A percentile compares a stretch with the other conserved stretches of the same genome.
Conservation (phyloP, 305 asterid species). For the Andrographis paniculata region DNA sequence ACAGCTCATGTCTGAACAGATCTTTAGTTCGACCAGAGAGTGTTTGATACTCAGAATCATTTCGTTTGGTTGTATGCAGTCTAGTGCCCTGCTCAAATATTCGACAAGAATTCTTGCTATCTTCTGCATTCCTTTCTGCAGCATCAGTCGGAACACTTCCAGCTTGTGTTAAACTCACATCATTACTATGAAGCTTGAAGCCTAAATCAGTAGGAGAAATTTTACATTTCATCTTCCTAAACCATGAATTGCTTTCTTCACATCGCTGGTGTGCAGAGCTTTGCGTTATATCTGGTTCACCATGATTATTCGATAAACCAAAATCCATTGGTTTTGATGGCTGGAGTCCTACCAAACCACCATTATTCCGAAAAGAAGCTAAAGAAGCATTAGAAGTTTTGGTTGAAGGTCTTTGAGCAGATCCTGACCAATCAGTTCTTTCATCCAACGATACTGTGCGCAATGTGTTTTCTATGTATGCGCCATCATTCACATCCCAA, state of each 20-base stretch:
- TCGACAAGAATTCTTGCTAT: slow-evolving; percentile 41
- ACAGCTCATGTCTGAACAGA: slow-evolving; percentile 38
- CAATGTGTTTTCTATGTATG: slow-evolving; percentile 26
- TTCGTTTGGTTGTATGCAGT: slow-evolving; percentile 30
- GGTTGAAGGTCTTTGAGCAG: slow-evolving; percentile 39
- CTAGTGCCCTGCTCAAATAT: slow-evolving; percentile 48
- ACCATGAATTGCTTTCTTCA: slow-evolving; percentile 31
- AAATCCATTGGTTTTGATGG: slow-evolving; percentile 91
- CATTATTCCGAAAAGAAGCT: slow-evolving; percentile 84
- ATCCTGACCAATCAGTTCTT: slow-evolving; percentile 25
- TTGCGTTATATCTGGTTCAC: slow-evolving; percentile 24
- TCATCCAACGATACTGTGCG: slow-evolving; percentile 23
- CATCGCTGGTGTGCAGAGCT: slow-evolving; percentile 26
- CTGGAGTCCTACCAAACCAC: slow-evolving; percentile 87
- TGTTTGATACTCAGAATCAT: slow-evolving; percentile 25
- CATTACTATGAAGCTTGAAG: slow-evolving; percentile 40
- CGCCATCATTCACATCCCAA: slow-evolving; percentile 21
- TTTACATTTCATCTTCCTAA: slow-evolving; percentile 48
- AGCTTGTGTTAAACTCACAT: slow-evolving; percentile 20
- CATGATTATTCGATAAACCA: slow-evolving; percentile 27
- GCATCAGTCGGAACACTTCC: slow-evolving; percentile 26
- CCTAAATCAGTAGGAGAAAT: slow-evolving; percentile 69
- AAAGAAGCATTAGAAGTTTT: slow-evolving; percentile 41
- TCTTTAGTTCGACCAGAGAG: slow-evolving; percentile 37
- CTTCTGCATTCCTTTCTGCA: slow-evolving; percentile 29